These are phyloP conservation scores for Athelia sp. DNA, from an alignment of 1,284 basidiomycete species.

Conservation along the genomic window DNA sequence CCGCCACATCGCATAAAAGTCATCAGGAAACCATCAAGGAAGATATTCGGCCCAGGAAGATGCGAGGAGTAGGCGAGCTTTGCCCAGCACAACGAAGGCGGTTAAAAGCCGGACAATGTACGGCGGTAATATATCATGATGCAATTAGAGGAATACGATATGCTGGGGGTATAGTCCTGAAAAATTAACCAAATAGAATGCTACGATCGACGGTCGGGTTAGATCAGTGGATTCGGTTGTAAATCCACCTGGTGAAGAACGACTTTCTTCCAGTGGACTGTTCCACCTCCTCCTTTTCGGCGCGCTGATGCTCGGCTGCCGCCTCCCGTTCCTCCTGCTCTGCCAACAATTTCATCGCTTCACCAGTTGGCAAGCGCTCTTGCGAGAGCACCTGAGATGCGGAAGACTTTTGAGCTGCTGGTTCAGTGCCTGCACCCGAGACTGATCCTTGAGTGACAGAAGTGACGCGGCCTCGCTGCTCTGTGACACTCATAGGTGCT, in stretches of 20 bases:
- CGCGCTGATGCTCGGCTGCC: conserved; percentile 44
- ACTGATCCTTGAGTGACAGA: conserved; percentile 30
- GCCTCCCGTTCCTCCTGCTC: conserved; percentile 61
- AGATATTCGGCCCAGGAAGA: not conserved
- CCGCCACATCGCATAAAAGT: too few species aligned
- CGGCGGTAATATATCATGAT: too few species aligned
- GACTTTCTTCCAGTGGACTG: conserved; percentile 41
- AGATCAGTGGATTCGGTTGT: conserved; percentile 19
- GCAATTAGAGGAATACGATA: conserved; percentile 14
- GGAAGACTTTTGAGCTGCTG: conserved; percentile 31
- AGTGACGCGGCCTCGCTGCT: conserved; percentile 25
- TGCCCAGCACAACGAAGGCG: too few species aligned
- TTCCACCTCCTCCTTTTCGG: conserved; percentile 49
- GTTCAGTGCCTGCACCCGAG: conserved; percentile 35
- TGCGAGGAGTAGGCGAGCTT: too few species aligned
- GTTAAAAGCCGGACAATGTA: too few species aligned
- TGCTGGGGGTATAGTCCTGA: too few species aligned
- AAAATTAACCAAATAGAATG: conserved; percentile 6
- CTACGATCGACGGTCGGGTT: conserved; percentile 5
- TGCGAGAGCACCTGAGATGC: conserved; percentile 20
- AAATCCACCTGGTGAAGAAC: conserved; percentile 64
- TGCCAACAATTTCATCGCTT: conserved; percentile 61
- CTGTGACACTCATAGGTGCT: conserved; percentile 3
- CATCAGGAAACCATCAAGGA: conserved; percentile 2
- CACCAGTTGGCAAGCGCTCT: conserved; percentile 35